phyloP scores from a whole-genome alignment of 345 rosid genomes.

The Corchorus olitorius region DNA sequence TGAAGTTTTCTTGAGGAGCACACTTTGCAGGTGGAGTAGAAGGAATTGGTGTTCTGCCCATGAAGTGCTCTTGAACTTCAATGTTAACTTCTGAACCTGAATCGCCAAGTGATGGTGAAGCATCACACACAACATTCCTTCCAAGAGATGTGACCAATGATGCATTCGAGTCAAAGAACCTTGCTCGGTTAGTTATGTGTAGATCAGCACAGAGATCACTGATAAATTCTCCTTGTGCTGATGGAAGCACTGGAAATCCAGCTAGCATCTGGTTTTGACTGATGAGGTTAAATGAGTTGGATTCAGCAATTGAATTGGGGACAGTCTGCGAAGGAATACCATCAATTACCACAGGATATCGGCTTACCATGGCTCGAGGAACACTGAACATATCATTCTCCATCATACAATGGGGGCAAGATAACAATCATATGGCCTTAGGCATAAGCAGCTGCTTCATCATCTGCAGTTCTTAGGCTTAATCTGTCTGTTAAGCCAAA shows the following conservation, averaged over 20 bases:
- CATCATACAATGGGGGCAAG: constrained; percentile 23
- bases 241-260: constrained; percentile 30
- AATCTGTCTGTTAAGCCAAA: not conserved
- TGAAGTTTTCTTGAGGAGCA: constrained; percentile 41
- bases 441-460: constrained; percentile 15
- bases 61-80: constrained; percentile 41
- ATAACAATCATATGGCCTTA: constrained; percentile 12
- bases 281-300: constrained; percentile 34
- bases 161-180: constrained; percentile 27
- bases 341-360: constrained; percentile 35
- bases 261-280: constrained; percentile 31
- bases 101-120: constrained; percentile 11
- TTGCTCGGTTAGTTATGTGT: constrained; percentile 21
- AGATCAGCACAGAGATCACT: constrained; percentile 21
- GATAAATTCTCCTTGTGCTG: constrained; percentile 40
- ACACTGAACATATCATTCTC: constrained; percentile 49
- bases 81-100: constrained; percentile 16
- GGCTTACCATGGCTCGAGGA: constrained; percentile 38
- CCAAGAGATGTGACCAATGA: constrained; percentile 28
- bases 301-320: constrained; percentile 31
- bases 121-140: constrained; percentile 32
- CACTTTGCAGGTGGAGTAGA: constrained; percentile 36
- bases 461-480: not conserved
- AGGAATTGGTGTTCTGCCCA: constrained; percentile 39
- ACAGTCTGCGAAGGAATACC: constrained; percentile 28